phyloP scores from a whole-genome alignment of 2,329 filamentous ascomycete genomes.

The Curvularia hawaiiensis region DNA sequence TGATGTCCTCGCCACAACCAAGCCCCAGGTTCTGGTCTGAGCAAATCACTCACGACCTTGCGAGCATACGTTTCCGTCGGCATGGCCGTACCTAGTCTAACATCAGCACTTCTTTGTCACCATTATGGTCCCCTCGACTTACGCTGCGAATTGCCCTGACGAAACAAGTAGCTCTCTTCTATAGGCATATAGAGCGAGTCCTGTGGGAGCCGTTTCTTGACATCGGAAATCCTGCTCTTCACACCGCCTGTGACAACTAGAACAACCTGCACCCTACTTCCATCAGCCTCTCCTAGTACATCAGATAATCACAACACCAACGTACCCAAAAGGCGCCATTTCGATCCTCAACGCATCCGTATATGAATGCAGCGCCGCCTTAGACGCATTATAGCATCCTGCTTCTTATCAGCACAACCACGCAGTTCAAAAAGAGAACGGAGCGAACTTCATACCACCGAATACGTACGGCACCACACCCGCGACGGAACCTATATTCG shows the following conservation, averaged over 20 bases:
- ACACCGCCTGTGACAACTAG: not conserved
- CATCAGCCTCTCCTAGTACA: not conserved
- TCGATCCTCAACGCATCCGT: not conserved
- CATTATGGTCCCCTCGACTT: not conserved
- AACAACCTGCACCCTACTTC: not conserved
- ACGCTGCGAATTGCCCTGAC: constrained; percentile 1
- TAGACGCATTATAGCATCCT: constrained; percentile 1
- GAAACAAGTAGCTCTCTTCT: not conserved
- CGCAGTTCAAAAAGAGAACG: not conserved
- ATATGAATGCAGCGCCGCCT: not conserved
- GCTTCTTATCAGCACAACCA: not conserved
- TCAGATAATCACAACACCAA: not conserved
- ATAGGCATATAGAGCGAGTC: not conserved
- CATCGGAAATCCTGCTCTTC: not conserved
- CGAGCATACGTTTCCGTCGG: not conserved
- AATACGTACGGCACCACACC: not conserved
- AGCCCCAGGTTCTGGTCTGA: not conserved
- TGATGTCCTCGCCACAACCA: constrained; percentile 1
- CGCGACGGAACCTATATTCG: not conserved
- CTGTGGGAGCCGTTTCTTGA: not conserved
- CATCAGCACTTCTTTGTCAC: not conserved
- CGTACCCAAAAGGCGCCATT: not conserved
- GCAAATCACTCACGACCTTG: not conserved
- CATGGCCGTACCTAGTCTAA: not conserved
- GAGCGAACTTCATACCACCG: not conserved